These are phyloP conservation scores for Diaporthe destruens DNA, from an alignment of 2,329 filamentous ascomycete genomes.

Conservation along the genomic window DNA sequence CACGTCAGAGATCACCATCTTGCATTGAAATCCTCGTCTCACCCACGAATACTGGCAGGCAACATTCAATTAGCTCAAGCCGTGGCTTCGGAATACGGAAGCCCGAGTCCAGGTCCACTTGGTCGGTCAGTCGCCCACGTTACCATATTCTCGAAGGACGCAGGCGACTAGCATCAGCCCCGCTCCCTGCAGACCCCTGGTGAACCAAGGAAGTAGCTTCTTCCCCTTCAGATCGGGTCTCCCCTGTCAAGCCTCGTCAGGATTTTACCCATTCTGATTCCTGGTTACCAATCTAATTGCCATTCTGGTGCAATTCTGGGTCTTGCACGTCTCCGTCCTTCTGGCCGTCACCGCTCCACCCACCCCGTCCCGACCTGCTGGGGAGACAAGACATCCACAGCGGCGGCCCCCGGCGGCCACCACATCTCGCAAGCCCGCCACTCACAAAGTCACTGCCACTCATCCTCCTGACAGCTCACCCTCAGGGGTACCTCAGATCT, in stretches of 20 bases:
- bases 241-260: conserved; percentile 21
- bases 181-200: conserved; percentile 36
- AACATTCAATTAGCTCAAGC: conserved; percentile 18
- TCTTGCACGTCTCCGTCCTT: not conserved
- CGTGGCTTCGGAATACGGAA: conserved; percentile 13
- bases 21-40: conserved; percentile 21
- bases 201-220: conserved; percentile 23
- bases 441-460: conserved; percentile 19
- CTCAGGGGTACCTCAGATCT: conserved; percentile 32
- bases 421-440: conserved; percentile 21
- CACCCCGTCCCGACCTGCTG: conserved; percentile 33
- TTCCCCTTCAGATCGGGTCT: conserved; percentile 16
- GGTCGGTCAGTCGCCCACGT: not conserved
- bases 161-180: conserved; percentile 28
- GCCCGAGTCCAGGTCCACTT: conserved; percentile 2
- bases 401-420: conserved; percentile 23
- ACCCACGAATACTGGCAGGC: conserved; percentile 6
- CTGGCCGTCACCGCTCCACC: conserved; percentile 16
- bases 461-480: conserved; percentile 20
- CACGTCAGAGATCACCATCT: not conserved
- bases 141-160: conserved; percentile 23
- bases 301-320: not conserved
- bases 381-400: not conserved
- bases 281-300: not conserved
- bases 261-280: conserved; percentile 38